Conservation (phyloP, 495 filamentous ascomycete genomes). For the Pyrenula massariospora region DNA sequence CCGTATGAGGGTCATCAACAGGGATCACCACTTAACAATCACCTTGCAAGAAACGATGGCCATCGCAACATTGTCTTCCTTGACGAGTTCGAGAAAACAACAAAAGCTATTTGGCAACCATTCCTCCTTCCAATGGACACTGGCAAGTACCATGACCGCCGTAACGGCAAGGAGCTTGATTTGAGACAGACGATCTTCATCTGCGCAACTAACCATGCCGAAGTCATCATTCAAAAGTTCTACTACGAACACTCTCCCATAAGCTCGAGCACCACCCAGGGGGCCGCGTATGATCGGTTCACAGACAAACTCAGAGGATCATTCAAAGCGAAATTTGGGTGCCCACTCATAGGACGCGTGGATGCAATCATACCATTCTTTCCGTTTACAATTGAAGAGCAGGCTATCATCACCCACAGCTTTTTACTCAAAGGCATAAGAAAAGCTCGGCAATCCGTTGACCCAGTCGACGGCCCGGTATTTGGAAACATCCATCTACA, state of each 20-base stretch:
- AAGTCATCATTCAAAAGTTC: constrained; percentile 5
- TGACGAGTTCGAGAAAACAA: constrained; percentile 49
- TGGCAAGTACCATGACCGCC: constrained; percentile 35
- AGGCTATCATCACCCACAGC: no score
- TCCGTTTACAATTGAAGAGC: no score
- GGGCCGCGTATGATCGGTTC: no score
- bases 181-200: constrained; percentile 46
- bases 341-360: no score
- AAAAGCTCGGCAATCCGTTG: no score
- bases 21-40: constrained; percentile 40
- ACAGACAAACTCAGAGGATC: no score
- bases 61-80: constrained; percentile 36
- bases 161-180: constrained; percentile 27
- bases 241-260: neutral
- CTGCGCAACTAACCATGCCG: constrained; percentile 31
- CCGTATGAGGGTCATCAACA: constrained; percentile 20
- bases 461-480: no score
- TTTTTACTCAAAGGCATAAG: no score
- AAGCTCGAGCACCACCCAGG: no score
- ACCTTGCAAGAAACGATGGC: constrained; percentile 28
- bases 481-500: no score
- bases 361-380: no score
- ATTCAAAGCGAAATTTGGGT: no score
- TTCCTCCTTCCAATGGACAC: constrained; percentile 33
- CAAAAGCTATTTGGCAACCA: constrained; percentile 21